Conservation (phyloP, 192 early-diverging fungal species). For the Coemansia sp. region DNA sequence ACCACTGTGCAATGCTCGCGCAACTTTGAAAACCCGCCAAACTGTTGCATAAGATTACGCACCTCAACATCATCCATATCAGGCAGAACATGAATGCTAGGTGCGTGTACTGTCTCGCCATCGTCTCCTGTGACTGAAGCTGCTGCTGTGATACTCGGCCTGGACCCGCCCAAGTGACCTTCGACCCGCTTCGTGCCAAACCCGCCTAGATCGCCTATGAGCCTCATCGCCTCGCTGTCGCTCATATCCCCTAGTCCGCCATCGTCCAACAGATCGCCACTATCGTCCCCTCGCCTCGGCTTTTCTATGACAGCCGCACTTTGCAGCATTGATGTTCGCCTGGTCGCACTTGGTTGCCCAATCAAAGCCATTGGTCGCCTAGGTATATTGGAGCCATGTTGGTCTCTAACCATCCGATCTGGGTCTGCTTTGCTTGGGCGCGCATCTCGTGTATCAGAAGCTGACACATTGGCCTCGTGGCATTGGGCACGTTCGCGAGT, state of each 20-base stretch:
- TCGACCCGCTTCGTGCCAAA: constrained; percentile 13
- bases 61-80: constrained; percentile 43
- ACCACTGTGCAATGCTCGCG: background rate
- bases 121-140: background rate
- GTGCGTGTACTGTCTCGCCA: background rate
- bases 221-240: constrained; percentile 18
- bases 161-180: background rate
- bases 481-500: background rate
- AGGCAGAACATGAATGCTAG: constrained; percentile 5
- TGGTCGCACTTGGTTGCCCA: background rate
- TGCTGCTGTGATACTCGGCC: background rate
- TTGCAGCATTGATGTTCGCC: background rate
- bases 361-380: background rate
- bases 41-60: constrained; percentile 15
- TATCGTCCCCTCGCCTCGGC: background rate
- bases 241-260: constrained; percentile 22
- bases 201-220: constrained; percentile 22
- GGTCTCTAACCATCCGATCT: background rate
- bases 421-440: background rate
- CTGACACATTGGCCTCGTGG: background rate
- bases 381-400: background rate
- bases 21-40: constrained; percentile 36
- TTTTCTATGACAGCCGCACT: background rate
- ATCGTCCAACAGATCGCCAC: background rate
- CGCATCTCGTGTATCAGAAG: background rate